Evolutionary conservation across 208 protist species (phyloP).

Genomic region (Porcisia hertigi): DNA sequence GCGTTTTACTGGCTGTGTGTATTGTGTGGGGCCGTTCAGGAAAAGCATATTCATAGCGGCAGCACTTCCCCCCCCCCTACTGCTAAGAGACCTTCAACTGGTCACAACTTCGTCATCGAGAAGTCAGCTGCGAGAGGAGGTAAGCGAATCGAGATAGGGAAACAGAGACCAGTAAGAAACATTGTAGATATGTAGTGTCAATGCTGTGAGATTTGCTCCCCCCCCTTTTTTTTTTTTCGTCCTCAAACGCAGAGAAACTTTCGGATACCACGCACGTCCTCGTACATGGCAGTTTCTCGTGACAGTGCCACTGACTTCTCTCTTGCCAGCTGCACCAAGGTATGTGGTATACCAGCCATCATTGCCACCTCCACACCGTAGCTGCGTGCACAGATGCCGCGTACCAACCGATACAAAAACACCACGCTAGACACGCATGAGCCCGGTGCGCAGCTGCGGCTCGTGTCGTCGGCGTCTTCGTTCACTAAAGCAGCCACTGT

Average conservation of each 20-base stretch:
- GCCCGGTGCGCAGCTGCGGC: constrained; percentile 22
- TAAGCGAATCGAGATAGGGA: background rate
- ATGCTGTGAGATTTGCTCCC: background rate
- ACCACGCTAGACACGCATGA: constrained; percentile 46
- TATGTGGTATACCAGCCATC: constrained; percentile 78
- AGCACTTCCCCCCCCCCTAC: no score
- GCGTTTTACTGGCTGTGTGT: background rate
- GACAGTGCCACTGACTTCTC: constrained; percentile 67
- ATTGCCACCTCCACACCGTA: constrained; percentile 93
- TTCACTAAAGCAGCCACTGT: background rate
- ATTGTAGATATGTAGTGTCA: background rate
- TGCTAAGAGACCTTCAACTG: background rate
- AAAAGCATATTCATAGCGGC: background rate
- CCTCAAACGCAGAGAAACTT: constrained; percentile 21
- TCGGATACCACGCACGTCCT: constrained; percentile 46
- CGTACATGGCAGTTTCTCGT: constrained; percentile 53
- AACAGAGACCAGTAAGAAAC: constrained; percentile 5
- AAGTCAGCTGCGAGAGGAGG: background rate
- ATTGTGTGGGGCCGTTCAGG: background rate
- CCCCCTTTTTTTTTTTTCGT: background rate
- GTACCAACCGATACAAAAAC: constrained; percentile 89
- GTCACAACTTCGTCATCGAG: background rate
- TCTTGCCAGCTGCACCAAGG: constrained; percentile 58
- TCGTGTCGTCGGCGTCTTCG: constrained; percentile 7
- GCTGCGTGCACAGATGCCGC: constrained; percentile 84